Percentiles rank a stretch among this genome's conserved stretches.
Evolutionary conservation across 2,329 filamentous ascomycete species (phyloP).

Genomic region (Fusarium circinatum): DNA sequence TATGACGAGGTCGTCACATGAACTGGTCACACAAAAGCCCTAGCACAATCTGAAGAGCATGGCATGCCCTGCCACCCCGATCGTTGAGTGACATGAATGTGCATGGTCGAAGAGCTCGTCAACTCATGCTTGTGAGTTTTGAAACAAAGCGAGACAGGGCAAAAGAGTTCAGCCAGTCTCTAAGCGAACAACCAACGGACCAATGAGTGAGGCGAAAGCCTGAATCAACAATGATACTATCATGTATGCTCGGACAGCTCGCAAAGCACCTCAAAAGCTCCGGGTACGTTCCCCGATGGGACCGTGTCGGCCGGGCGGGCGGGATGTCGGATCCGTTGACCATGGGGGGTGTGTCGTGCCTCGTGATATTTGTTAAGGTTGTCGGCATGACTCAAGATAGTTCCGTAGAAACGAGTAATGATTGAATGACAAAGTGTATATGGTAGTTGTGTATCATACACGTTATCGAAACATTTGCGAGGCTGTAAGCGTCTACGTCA

Average conservation of each 20-base stretch:
- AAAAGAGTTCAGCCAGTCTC: conserved; percentile 6
- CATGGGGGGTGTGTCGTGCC: conserved; percentile 19
- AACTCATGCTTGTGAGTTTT: not conserved
- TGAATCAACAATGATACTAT: not conserved
- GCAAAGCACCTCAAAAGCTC: conserved; percentile 14
- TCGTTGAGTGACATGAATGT: conserved; percentile 7
- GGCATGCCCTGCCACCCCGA: not conserved
- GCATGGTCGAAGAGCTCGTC: conserved; percentile 4
- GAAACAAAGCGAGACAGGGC: conserved; percentile 15
- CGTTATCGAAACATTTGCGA: not conserved
- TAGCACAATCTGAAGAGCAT: conserved; percentile 11
- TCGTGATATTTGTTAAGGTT: conserved; percentile 13
- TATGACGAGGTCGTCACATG: conserved; percentile 13
- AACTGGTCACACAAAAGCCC: conserved; percentile 17
- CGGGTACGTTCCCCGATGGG: conserved; percentile 38
- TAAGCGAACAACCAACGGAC: not conserved
- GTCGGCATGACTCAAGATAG: conserved; percentile 27
- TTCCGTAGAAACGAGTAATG: conserved; percentile 13
- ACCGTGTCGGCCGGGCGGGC: conserved; percentile 34
- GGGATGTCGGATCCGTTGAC: conserved; percentile 32
- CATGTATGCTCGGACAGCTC: conserved; percentile 14
- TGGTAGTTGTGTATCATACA: not conserved
- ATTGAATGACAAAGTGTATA: conserved; percentile 14
- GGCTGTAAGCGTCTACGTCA: conserved; percentile 13
- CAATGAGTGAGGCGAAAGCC: conserved; percentile 8